Base-by-base conservation (phyloP, 768 basidiomycete species). In the Russula lepida region DNA sequence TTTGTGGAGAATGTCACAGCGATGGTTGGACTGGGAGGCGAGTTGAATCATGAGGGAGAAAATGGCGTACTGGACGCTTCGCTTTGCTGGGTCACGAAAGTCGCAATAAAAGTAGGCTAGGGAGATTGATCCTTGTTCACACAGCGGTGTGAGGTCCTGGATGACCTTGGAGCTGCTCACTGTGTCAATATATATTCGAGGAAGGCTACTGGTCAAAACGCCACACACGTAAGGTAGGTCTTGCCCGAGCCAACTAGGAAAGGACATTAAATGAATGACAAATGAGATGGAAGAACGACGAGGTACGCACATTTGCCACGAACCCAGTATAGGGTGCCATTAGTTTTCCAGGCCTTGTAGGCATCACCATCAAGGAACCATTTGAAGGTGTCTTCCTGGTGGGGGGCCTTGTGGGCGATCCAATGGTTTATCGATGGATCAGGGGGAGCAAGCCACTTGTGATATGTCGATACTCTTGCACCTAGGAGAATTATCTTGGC, bases 61-160 rank as follows among this genome's bases (percentile, higher is more conserved):
- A 48, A 70, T 50, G 5, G 66, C 41, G 27, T 50, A 54, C 32
- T 55, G 57, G 23, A 58, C n/a, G 25, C 27, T 44, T 35, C 66
- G 60, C 39, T 63, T 65, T 12, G 56, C 55, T 8, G 54, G 46
- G n/a, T 67, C 66, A 19, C 62, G 59, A 53, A 64, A 66, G 21
- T 69, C 67, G 28, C 70, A 65, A 46, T 68, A 70, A 56, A 67
- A 70, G 55, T 66, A 70, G 0, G 69, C 67, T 0, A 69, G 15
- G 13, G 63, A 52, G 13, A 15, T 25, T 17, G 59, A 60, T 17
- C 37, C 46, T 13, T 63, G 21, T 12, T 32, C 21, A 25, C 28
- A 39, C 17, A 57, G 27, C 27, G 48, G 44, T 23, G 52, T 54
- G 30, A 64, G 43, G 28, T 44, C 21, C 33, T 64, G 44, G 53